Evolutionary conservation across 2,329 filamentous ascomycete species (phyloP), one percentile per base, ranked within the genome.

Genomic region (Sporothrix schenckii): DNA sequence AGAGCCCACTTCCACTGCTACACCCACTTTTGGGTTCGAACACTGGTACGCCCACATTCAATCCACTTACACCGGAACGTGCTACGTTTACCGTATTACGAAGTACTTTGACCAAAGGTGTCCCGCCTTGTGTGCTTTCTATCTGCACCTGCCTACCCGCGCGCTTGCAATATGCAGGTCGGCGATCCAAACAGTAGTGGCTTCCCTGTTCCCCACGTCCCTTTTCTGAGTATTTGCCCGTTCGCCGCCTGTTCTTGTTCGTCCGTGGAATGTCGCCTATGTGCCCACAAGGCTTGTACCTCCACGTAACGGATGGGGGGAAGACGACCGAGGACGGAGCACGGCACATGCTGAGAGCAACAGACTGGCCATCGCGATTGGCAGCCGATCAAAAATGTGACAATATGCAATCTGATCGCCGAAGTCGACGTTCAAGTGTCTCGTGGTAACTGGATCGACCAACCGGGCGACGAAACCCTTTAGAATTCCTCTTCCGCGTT

Each of bases 101-200:
- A 34, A 3, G 30, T 34, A 34, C 30, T 34, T 34, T 34, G 30
- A 34, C 30, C 30, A 34, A 4, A 34, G 30, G 30, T 34, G 34
- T 44, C 34, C 34, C 34, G 34, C 34, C 34, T 24, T 39, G n/a
- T 61, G 11, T 16, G 21, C 7, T 63, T 11, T 58, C 34, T 19
- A 24, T 53, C 21, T 27, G 3, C 21, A 9, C 9, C 5, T 27
- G n/a, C 11, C 19, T 65, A 34, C 44, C 61, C 61, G 61, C 61
- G 44, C 61, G 61, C 61, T 65, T 65, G 44, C 61, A 65, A 50
- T 65, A 50, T 50, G 61, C 41, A 65, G 34, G 39, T 47, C n/a
- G 44, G 27, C 49, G 16, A 21, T 19, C 19, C 49, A 6, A 4
- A 9, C 49, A 9, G 1, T 6, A n/a, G 16, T 50, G 44, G 9